Evolutionary conservation across 768 basidiomycete species (phyloP).

Genomic region (Trametes cubensis): DNA sequence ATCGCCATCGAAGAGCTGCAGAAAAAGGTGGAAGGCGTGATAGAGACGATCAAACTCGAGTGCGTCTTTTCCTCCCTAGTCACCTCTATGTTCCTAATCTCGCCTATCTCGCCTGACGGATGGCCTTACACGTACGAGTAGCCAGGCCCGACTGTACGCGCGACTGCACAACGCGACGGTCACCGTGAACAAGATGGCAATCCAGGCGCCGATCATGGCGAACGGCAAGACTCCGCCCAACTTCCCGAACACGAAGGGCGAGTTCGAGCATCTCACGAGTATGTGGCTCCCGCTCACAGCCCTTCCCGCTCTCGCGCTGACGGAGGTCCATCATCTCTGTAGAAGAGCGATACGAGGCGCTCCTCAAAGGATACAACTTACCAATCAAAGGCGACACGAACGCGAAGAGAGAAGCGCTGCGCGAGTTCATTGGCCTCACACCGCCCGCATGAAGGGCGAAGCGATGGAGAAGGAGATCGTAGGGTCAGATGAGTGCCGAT

Average conservation of each 20-base stretch:
- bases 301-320: neutral
- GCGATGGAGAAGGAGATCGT: too few species aligned
- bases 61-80: slow-evolving; percentile 25
- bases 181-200: slow-evolving; percentile 36
- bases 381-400: slow-evolving; percentile 43
- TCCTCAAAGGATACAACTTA: slow-evolving; percentile 40
- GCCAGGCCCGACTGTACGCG: slow-evolving; percentile 42
- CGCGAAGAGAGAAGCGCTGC: slow-evolving; percentile 43
- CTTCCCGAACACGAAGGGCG: slow-evolving; percentile 44
- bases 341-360: slow-evolving; percentile 47
- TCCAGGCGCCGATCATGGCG: slow-evolving; percentile 35
- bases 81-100: neutral
- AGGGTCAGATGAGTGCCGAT: too few species aligned
- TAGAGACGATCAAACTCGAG: slow-evolving; percentile 40
- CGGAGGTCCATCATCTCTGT: neutral
- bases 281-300: slow-evolving; percentile 12
- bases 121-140: slow-evolving; percentile 14
- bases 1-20: slow-evolving; percentile 39
- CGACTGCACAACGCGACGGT: slow-evolving; percentile 41
- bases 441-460: slow-evolving; percentile 9
- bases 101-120: neutral
- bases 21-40: slow-evolving; percentile 37
- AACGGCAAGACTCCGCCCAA: slow-evolving; percentile 41
- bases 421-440: slow-evolving; percentile 41
- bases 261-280: slow-evolving; percentile 52